Conservation (phyloP, 2,329 filamentous ascomycete genomes). For the Aspergillus sp. region DNA sequence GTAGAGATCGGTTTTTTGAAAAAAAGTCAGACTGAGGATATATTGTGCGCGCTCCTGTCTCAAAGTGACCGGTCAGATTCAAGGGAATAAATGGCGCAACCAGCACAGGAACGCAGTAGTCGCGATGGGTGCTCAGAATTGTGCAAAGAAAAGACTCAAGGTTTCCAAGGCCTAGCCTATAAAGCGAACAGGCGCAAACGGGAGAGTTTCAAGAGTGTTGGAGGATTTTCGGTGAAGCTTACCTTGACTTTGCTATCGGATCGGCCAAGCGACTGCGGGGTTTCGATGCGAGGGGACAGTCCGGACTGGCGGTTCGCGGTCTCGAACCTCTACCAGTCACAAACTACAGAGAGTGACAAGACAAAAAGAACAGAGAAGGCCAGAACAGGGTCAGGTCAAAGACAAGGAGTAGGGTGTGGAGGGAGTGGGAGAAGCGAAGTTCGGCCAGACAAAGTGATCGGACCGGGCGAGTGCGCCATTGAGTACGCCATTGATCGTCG, state of each 20-base stretch:
- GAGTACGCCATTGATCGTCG: too few relatives aligned
- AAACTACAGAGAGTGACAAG: neutral
- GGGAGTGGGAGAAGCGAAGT: neutral
- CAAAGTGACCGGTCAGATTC: neutral
- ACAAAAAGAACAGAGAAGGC: neutral
- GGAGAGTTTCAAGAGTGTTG: neutral
- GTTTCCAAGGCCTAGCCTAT: neutral
- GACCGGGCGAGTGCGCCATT: too few relatives aligned
- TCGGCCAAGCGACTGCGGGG: conserved; percentile 4
- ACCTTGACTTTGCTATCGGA: neutral
- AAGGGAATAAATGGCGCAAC: neutral
- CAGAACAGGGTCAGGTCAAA: neutral
- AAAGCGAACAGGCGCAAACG: neutral
- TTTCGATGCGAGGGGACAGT: neutral
- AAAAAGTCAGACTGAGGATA: neutral
- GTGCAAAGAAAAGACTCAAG: neutral
- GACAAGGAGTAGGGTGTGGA: neutral
- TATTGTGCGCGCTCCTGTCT: neutral
- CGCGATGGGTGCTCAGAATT: too few relatives aligned
- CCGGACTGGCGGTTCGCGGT: neutral
- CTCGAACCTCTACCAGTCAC: neutral
- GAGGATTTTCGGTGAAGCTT: neutral
- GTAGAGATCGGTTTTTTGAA: neutral
- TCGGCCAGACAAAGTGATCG: neutral
- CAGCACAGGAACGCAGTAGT: neutral